Percentiles rank a stretch among this genome's conserved stretches.
Conservation (phyloP, 192 early-diverging fungal species). For the Chytriomyces hyalinus region DNA sequence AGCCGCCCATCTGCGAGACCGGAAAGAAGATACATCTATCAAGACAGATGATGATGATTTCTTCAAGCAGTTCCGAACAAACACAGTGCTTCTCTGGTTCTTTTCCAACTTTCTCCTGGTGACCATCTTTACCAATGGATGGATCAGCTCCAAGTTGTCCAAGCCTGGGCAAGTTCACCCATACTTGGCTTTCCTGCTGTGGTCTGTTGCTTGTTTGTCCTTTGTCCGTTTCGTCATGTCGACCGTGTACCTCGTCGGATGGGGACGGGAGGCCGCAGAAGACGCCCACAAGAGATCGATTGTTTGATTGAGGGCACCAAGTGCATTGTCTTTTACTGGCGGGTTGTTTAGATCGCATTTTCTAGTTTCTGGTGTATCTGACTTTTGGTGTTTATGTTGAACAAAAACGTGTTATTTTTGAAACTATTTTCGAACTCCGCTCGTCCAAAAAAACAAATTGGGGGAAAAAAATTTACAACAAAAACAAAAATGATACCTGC, state of each 20-base stretch:
- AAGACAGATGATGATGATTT: constrained; percentile 49
- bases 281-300: constrained; percentile 25
- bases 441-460: too few relatives aligned
- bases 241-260: constrained; percentile 36
- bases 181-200: constrained; percentile 55
- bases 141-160: constrained; percentile 26
- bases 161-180: constrained; percentile 39
- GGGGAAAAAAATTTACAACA: too few relatives aligned
- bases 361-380: too few relatives aligned
- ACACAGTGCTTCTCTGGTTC: constrained; percentile 53
- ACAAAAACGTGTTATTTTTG: too few relatives aligned
- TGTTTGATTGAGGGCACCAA: background rate
- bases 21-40: constrained; percentile 59
- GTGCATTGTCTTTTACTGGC: too few relatives aligned
- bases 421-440: too few relatives aligned
- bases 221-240: constrained; percentile 40
- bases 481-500: too few relatives aligned
- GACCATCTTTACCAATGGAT: constrained; percentile 42
- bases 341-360: too few relatives aligned
- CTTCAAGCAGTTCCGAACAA: constrained; percentile 58
- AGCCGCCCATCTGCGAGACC: constrained; percentile 36
- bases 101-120: constrained; percentile 48
- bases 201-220: constrained; percentile 47
- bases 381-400: too few relatives aligned
- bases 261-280: constrained; percentile 35